Percentiles rank a stretch among this genome's conserved stretches.
These are phyloP conservation scores for Nowakowskiella sp. DNA, from an alignment of 192 early-diverging fungal species.

Conservation along the genomic window DNA sequence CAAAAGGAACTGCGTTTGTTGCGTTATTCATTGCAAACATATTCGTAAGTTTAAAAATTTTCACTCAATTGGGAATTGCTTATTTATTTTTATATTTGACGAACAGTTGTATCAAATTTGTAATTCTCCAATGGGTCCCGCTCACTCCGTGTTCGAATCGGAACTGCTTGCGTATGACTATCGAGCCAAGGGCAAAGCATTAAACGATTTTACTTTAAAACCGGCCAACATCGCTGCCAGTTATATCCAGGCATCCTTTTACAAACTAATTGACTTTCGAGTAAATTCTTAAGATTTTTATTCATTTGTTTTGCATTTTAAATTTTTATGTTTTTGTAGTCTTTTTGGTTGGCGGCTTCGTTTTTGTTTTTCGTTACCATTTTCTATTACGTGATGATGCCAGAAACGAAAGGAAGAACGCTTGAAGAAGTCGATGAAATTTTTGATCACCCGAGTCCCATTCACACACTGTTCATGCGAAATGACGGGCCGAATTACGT, in stretches of 20 bases:
- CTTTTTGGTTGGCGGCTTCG: background rate
- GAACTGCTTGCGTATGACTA: background rate
- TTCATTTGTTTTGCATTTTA: too few species aligned
- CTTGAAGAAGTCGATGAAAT: constrained; percentile 1
- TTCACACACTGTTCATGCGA: background rate
- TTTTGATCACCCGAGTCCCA: background rate
- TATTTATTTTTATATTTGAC: too few species aligned
- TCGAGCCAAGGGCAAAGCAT: background rate
- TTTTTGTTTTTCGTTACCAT: background rate
- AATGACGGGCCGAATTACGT: background rate
- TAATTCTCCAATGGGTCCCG: background rate
- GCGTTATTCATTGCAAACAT: background rate
- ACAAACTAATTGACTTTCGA: background rate
- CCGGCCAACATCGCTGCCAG: background rate
- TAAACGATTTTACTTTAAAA: background rate
- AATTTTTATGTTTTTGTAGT: too few species aligned
- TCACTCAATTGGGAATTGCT: too few species aligned
- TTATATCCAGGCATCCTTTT: background rate
- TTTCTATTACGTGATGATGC: background rate
- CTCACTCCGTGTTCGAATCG: background rate
- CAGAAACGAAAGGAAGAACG: background rate
- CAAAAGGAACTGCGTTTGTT: background rate
- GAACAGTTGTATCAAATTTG: too few species aligned
- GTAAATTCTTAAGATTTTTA: too few species aligned
- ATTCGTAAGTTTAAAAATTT: background rate